Evolutionary conservation across 208 protist genomes (phyloP), one percentile per base, ranked within the genome.

Genomic region (Eutreptiella sp.): DNA sequence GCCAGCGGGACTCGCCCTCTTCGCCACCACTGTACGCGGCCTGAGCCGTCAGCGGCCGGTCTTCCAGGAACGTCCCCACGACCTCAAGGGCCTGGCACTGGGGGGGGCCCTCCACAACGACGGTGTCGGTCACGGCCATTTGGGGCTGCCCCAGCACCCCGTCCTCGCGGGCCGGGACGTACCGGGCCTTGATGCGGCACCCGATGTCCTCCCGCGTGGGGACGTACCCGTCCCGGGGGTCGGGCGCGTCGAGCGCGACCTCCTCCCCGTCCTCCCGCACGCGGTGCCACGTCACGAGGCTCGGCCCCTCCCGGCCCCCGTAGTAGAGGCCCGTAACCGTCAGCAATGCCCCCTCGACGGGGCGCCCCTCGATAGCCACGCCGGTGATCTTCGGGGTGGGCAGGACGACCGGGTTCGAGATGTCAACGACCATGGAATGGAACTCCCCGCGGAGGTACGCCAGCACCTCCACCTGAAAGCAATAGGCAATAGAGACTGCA

Each of bases 61-160:
- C 84, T 67, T 88, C 82, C 27, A 82, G 69, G 34, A 90, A 76
- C 59, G 78, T 78, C 48, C 88, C 88, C 53, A 88, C 80, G 43
- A 93, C 88, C 73, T 86, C 84, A 64, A 90, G 89, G 36, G 79
- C 83, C 63, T 85, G 76, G 70, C 84, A 90, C 63, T n/a, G n/a
- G n/a, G n/a, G n/a, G n/a, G n/a, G n/a, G 42, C 66, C 48, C 52
- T 80, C 84, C 28, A 72, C 73, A 19, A 54, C 70, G 31, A 93
- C 72, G 29, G 74, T 64, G 50, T 73, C 76, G n/a, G 83, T 79
- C 36, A 79, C 69, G 39, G 61, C 74, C 1, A 80, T 83, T 63
- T 79, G 76, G 29, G 80, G 79, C 72, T 89, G 80, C 26, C 87
- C 87, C 24, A 82, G 75, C 29, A 83, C 76, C 81, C 87, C 89